Evolutionary conservation across 768 basidiomycete species (phyloP).

Genomic region (Lentinula detonsa): DNA sequence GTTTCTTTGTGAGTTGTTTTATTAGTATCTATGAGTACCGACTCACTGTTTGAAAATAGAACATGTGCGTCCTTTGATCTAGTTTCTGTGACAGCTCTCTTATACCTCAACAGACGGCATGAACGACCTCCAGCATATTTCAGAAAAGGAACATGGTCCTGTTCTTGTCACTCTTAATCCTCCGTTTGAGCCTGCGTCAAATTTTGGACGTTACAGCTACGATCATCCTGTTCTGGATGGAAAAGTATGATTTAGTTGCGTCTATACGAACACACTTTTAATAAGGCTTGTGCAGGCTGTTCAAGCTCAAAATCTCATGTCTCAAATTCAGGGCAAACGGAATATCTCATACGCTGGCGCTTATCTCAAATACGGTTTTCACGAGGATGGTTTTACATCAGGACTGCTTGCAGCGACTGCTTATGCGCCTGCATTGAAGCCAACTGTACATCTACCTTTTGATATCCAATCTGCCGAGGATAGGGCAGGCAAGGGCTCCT

Average conservation of each 20-base stretch:
- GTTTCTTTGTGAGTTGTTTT: constrained; percentile 50
- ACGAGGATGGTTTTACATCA: constrained; percentile 63
- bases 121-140: constrained; percentile 70
- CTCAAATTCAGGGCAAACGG: constrained; percentile 54
- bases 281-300: constrained; percentile 33
- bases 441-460: not conserved
- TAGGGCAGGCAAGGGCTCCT: constrained; percentile 2
- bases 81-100: not conserved
- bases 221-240: constrained; percentile 63
- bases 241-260: constrained; percentile 25
- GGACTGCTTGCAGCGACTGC: constrained; percentile 3
- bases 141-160: constrained; percentile 47
- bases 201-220: constrained; percentile 51
- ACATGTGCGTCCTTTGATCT: constrained; percentile 30
- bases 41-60: constrained; percentile 16
- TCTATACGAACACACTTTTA: not conserved
- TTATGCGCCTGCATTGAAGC: not conserved
- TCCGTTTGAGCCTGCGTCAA: constrained; percentile 50
- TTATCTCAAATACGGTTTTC: constrained; percentile 74
- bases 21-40: not conserved
- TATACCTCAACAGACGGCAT: constrained; percentile 45
- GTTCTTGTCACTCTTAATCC: constrained; percentile 73
- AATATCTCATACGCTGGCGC: constrained; percentile 65
- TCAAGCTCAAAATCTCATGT: constrained; percentile 45
- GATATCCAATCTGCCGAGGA: not conserved